Percentiles rank a stretch among this genome's conserved stretches.
These are phyloP conservation scores for Ceratocystis variospora DNA, from an alignment of 2,329 filamentous ascomycete genomes.

Conservation along the genomic window DNA sequence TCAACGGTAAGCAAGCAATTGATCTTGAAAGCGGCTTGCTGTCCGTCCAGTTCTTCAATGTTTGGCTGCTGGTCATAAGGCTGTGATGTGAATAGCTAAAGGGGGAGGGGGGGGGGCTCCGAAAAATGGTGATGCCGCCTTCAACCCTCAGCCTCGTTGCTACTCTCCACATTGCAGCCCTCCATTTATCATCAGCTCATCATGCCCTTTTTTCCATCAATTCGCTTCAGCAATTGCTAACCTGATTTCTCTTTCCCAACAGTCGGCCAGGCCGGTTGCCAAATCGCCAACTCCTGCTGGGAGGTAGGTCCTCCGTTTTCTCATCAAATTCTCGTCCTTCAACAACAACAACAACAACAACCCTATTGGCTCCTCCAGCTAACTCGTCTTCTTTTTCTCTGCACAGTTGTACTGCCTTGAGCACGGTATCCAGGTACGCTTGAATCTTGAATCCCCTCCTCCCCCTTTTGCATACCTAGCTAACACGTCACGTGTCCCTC, in stretches of 20 bases:
- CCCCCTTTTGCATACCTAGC: background rate
- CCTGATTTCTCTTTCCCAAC: slow-evolving; percentile 26
- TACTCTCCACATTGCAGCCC: background rate
- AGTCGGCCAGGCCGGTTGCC: slow-evolving; percentile 99
- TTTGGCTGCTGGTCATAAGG: no score
- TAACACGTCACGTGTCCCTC: background rate
- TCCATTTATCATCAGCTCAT: no score
- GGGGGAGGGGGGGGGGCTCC: no score
- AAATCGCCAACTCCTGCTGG: slow-evolving; percentile 99
- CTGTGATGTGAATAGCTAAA: no score
- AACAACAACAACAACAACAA: no score
- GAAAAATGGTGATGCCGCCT: no score
- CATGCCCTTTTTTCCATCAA: background rate
- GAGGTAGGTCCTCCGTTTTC: slow-evolving; percentile 57
- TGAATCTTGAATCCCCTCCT: background rate
- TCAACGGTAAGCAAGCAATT: slow-evolving; percentile 64
- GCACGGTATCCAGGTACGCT: slow-evolving; percentile 91
- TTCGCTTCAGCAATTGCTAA: background rate
- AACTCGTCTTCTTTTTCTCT: slow-evolving; percentile 1
- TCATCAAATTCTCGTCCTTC: background rate
- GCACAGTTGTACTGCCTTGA: slow-evolving; percentile 95
- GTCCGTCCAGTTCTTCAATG: no score
- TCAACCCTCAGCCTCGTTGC: background rate
- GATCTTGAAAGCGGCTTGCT: no score
- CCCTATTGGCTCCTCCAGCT: background rate